Percentiles rank a stretch among this genome's conserved stretches.
phyloP scores from a whole-genome alignment of 805 yeast species.

The Sungouiella blattae region DNA sequence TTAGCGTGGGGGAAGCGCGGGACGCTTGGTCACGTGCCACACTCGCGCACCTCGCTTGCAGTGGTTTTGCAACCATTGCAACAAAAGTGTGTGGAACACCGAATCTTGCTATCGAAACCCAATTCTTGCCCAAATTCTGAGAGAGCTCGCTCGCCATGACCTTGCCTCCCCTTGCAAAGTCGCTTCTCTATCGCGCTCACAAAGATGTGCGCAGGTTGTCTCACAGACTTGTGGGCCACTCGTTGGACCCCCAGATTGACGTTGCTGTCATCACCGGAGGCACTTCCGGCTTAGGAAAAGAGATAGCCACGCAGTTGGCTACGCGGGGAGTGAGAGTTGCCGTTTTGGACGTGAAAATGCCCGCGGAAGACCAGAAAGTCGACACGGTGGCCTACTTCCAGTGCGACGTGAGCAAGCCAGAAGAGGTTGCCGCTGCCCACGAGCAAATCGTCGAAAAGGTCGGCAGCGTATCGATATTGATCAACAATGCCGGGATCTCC shows the following conservation, averaged over 20 bases:
- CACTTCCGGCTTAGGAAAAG: constrained; percentile 69
- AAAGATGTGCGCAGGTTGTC: constrained; percentile 7
- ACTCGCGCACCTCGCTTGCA: no score
- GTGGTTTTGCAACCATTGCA: no score
- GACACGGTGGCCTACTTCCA: constrained; percentile 49
- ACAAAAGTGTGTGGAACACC: no score
- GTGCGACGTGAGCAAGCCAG: constrained; percentile 66
- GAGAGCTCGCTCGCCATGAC: no score
- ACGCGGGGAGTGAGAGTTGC: constrained; percentile 49
- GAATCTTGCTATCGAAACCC: no score
- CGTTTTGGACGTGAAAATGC: constrained; percentile 59
- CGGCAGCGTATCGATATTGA: constrained; percentile 63
- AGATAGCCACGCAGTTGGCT: constrained; percentile 48
- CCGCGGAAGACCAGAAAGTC: constrained; percentile 28
- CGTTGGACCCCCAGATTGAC: constrained; percentile 52
- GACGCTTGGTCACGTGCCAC: no score
- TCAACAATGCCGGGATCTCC: constrained; percentile 85
- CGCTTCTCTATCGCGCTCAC: constrained; percentile 11
- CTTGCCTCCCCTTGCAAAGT: background rate
- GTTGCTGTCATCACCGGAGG: constrained; percentile 85
- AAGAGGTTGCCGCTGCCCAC: constrained; percentile 41
- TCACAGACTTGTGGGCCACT: constrained; percentile 43
- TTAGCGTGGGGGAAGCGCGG: background rate
- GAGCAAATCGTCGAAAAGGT: constrained; percentile 39
- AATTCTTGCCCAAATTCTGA: no score